Evolutionary conservation across 73 alveolate genomes (phyloP).

Genomic region (Blepharisma japonicum): DNA sequence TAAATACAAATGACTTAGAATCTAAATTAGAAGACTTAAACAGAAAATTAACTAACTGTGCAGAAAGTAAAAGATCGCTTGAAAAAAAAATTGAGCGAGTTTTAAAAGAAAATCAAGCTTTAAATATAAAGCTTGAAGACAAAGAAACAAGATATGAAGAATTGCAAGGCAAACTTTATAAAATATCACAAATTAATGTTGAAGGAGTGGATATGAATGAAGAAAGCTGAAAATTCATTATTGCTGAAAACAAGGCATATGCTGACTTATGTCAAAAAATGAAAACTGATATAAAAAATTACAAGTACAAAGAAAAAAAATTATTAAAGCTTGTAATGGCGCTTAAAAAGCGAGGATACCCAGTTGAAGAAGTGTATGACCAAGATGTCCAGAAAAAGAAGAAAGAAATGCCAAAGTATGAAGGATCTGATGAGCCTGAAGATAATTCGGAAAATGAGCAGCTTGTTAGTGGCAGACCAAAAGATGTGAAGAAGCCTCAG

Average conservation of each 20-base stretch:
- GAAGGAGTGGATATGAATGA: background rate
- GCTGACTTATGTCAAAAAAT: background rate
- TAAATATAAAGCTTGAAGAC: background rate
- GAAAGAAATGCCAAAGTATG: background rate
- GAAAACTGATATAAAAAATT: slow-evolving; percentile 22
- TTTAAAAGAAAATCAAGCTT: background rate
- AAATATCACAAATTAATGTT: background rate
- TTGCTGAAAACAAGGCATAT: slow-evolving; percentile 11
- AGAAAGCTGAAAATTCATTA: slow-evolving; percentile 16
- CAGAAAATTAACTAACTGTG: too few species aligned
- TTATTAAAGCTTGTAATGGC: slow-evolving; percentile 1
- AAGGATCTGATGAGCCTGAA: slow-evolving; percentile 17
- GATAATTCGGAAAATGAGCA: slow-evolving; percentile 20
- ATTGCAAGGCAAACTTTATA: background rate
- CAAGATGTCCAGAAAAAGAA: slow-evolving; percentile 21
- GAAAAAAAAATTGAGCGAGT: slow-evolving; percentile 5
- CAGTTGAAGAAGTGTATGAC: slow-evolving; percentile 20
- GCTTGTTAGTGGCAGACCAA: slow-evolving; percentile 20
- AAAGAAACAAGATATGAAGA: background rate
- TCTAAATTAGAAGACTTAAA: too few species aligned
- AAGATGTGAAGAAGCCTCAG: slow-evolving; percentile 24
- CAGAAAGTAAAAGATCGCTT: background rate
- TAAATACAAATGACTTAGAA: too few species aligned
- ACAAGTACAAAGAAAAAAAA: background rate
- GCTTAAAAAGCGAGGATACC: slow-evolving; percentile 24